Percentiles rank a stretch among this genome's conserved stretches.
phyloP scores from a whole-genome alignment of 805 yeast genomes.

The Schwanniomyces polymorphus region DNA sequence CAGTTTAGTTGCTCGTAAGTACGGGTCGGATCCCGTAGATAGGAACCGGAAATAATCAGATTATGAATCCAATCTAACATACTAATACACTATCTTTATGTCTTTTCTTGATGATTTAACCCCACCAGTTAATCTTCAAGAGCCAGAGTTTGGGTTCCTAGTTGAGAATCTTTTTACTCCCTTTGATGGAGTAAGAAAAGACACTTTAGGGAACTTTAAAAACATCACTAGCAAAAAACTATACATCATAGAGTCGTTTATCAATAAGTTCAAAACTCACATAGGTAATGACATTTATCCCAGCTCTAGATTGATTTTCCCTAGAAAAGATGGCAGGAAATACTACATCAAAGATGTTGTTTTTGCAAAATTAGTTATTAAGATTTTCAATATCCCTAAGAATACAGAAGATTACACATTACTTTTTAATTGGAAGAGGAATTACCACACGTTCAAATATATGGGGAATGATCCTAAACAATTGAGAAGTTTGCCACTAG shows the following conservation, averaged over 20 bases:
- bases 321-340: constrained; percentile 61
- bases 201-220: constrained; percentile 21
- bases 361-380: constrained; percentile 47
- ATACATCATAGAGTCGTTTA: constrained; percentile 27
- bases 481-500: constrained; percentile 44
- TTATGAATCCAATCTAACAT: too few species aligned
- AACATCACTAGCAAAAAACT: constrained; percentile 23
- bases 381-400: constrained; percentile 57
- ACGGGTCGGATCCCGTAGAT: too few species aligned
- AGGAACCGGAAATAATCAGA: background rate
- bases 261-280: constrained; percentile 32
- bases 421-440: constrained; percentile 36
- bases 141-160: constrained; percentile 42
- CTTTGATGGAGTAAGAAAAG: constrained; percentile 30
- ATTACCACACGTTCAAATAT: constrained; percentile 34
- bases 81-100: constrained; percentile 3
- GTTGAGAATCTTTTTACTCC: constrained; percentile 44
- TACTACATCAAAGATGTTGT: constrained; percentile 66
- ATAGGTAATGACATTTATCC: constrained; percentile 59
- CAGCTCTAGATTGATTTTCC: constrained; percentile 59
- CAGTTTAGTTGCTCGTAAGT: too few species aligned
- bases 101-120: constrained; percentile 15
- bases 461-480: constrained; percentile 52
- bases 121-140: constrained; percentile 34
- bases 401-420: constrained; percentile 57